These are phyloP conservation scores for Trametes punicea DNA, from an alignment of 768 basidiomycete genomes.

Conservation along the genomic window DNA sequence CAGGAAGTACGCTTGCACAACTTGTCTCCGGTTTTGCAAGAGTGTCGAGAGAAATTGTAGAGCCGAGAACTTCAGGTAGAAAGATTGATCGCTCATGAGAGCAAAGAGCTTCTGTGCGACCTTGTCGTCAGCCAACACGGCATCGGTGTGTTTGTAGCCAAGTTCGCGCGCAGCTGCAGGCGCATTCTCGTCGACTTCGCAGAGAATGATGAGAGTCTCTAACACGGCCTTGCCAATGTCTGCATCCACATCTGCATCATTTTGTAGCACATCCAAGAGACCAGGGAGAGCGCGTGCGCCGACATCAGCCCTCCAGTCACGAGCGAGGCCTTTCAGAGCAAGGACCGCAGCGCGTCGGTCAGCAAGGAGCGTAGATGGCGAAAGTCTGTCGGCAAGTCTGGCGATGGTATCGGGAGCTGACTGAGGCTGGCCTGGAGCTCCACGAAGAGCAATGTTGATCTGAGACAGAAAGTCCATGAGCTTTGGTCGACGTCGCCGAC, in stretches of 20 bases:
- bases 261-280: conserved; percentile 76
- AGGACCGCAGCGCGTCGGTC: conserved; percentile 94
- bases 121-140: conserved; percentile 68
- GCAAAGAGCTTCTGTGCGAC: conserved; percentile 72
- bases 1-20: conserved; percentile 89
- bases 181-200: conserved; percentile 65
- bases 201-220: conserved; percentile 84
- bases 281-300: conserved; percentile 74
- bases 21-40: conserved; percentile 75
- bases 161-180: conserved; percentile 53
- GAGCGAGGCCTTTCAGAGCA: conserved; percentile 85
- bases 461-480: conserved; percentile 82
- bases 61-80: conserved; percentile 82
- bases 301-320: conserved; percentile 90
- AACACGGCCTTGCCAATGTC: conserved; percentile 91
- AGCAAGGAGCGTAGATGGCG: conserved; percentile 84
- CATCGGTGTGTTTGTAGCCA: conserved; percentile 83
- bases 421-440: conserved; percentile 80
- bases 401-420: conserved; percentile 82
- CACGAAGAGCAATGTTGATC: conserved; percentile 81
- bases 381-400: conserved; percentile 83
- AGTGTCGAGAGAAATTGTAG: conserved; percentile 79
- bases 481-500: conserved; percentile 9
- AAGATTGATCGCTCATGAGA: conserved; percentile 69
- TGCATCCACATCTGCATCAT: conserved; percentile 86